Evolutionary conservation across 805 yeast species (phyloP), one percentile per base, ranked within the genome.

Genomic region (Ogataea methanolica): DNA sequence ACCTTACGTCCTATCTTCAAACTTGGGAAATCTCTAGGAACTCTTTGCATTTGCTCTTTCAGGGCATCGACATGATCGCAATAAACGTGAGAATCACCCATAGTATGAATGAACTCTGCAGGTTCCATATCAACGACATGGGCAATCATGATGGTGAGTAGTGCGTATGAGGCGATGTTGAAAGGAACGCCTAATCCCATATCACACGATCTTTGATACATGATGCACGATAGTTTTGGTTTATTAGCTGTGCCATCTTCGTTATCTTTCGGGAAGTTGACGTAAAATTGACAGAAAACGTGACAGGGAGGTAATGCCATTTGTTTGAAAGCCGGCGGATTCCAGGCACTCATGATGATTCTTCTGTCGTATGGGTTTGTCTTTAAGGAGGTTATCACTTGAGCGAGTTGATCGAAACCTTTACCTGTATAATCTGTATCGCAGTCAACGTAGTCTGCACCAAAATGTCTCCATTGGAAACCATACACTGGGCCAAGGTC

Each of bases 141-240:
- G 2, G 99, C 99, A 53, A 94, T 85, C 97, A 94, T 92, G 58
- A 79, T 84, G 2, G 97, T 91, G 51, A 94, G 74, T 46, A 94
- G 72, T 0, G 99, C 96, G 63, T 94, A 94, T 0, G 97, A 89
- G 0, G 99, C 99, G 60, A 94, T 94, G 64, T 94, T 94, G 68
- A 94, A 94, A 0, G 99, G 99, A 21, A 94, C 98, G 14, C 99
- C 99, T n/a, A 94, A 77, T 0, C 99, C 99, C 97, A 94, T 91
- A 63, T 94, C 99, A 68, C 98, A 92, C n/a, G 96, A 87, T 60
- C 99, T 80, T 70, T 94, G 99, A 68, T 94, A 94, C 72, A 94
- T 72, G 49, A 85, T 78, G 65, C 99, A 94, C 12, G 94, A 86
- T 47, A 94, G 75, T 59, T 76, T 81, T 21, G 95, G 95, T 57